Base-by-base conservation (phyloP, 805 yeast genomes). In the Candida ortonii region DNA sequence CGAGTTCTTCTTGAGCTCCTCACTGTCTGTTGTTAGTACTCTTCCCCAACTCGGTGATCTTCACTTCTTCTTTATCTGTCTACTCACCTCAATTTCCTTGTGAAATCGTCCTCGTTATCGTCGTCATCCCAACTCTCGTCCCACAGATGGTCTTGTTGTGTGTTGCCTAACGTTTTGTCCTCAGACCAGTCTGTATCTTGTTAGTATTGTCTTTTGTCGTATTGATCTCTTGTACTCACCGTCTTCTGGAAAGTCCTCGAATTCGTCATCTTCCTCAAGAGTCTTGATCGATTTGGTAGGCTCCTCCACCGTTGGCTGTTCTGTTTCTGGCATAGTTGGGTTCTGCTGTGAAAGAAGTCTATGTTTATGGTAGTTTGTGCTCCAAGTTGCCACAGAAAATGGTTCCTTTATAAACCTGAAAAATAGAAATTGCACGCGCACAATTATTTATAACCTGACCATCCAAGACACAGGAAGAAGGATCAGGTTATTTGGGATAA, bases 81-180 rank as follows among this genome's bases (percentile, higher is more conserved):
- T 30, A 54, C 80, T 38, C 62, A 68, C 73, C 80, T 78, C 56
- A 90, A 70, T 50, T 74, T 79, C 43, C 71, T 72, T 26, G 93
- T 78, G 63, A 90, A 93, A 46, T 86, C 87, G 53, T 89, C 97
- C 41, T 85, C 93, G 39, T 81, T 84, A 52, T 89, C 96, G 43
- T 88, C 95, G 57, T 90, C 94, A 48, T 84, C 97, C 98, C 98
- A 90, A 58, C 87, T 90, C 61, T 89, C 96, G 49, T 89, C 96
- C 97, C 97, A 89, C 33, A 89, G 73, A 43, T 77, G 71, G 49
- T 75, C 62, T 59, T 73, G 72, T 46, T 74, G 68, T 47, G 68
- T 65, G 50, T 71, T 55, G 41, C 71, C 70, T 44, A 76, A 57
- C 37, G 80, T 60, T 50, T 80, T 70, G 38, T 70, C 59, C 22